phyloP scores from a whole-genome alignment of 1,139 yeast genomes.

The Citeromyces siamensis region DNA sequence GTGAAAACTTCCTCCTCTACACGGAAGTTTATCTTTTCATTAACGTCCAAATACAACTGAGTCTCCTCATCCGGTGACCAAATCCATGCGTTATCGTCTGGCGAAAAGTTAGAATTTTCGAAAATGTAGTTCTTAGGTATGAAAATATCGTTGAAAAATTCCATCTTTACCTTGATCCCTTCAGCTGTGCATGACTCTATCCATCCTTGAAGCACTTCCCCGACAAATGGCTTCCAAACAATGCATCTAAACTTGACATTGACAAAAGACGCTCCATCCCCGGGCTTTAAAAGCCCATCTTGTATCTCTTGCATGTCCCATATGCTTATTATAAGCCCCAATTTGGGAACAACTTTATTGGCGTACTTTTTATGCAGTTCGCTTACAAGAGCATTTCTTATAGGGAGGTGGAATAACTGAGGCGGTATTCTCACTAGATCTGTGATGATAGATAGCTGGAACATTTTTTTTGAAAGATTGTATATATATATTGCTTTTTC shows the following conservation, averaged over 20 bases:
- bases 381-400: constrained; percentile 58
- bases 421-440: constrained; percentile 89
- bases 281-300: constrained; percentile 85
- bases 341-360: constrained; percentile 67
- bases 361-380: constrained; percentile 80
- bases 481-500: not conserved
- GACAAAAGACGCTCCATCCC: constrained; percentile 89
- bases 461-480: constrained; percentile 34
- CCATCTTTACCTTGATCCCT: constrained; percentile 76
- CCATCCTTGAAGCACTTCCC: constrained; percentile 93
- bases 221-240: constrained; percentile 88
- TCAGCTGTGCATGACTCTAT: constrained; percentile 77
- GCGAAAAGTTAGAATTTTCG: constrained; percentile 60
- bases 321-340: constrained; percentile 74
- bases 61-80: constrained; percentile 76
- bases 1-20: constrained; percentile 83
- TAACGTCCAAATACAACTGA: constrained; percentile 71
- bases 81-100: constrained; percentile 87
- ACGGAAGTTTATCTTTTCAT: constrained; percentile 83
- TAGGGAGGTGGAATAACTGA: constrained; percentile 61
- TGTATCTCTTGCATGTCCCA: constrained; percentile 75
- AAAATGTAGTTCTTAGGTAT: constrained; percentile 75
- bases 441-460: constrained; percentile 63
- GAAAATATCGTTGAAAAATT: constrained; percentile 84
- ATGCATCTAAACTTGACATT: constrained; percentile 64